A percentile compares a stretch with the other conserved stretches of the same genome.
Evolutionary conservation across 495 filamentous ascomycete species (phyloP).

Genomic region (Daldinia bambusicola): DNA sequence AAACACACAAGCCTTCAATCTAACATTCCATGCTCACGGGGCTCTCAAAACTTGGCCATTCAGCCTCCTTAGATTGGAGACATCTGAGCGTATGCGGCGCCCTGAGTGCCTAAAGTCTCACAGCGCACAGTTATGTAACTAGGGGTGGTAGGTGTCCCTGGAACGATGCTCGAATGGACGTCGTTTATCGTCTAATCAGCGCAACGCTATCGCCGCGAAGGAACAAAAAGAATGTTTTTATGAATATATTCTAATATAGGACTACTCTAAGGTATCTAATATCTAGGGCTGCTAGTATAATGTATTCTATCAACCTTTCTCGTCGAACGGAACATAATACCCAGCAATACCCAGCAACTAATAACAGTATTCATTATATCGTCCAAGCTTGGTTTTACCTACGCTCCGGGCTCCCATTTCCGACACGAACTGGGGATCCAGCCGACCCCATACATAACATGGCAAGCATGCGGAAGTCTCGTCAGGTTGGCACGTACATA

Average conservation of each 20-base stretch:
- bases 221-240: background rate
- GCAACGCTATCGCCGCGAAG: background rate
- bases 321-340: background rate
- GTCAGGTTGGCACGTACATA: too few relatives aligned
- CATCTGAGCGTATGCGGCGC: background rate
- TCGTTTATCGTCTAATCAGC: background rate
- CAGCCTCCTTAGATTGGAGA: slow-evolving; percentile 1
- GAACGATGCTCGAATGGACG: background rate
- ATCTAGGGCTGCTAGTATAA: too few relatives aligned
- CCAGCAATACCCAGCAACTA: background rate
- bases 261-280: too few relatives aligned
- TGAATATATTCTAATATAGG: background rate
- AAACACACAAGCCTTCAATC: slow-evolving; percentile 1
- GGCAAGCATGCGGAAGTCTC: too few relatives aligned
- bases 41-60: background rate
- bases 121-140: background rate
- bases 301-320: background rate
- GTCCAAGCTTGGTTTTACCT: background rate
- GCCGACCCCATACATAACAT: background rate
- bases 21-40: background rate
- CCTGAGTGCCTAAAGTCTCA: background rate
- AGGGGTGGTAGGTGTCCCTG: background rate
- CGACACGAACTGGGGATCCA: background rate
- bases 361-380: background rate
- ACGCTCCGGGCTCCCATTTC: background rate